Base-by-base conservation (phyloP, 495 filamentous ascomycete species). In the Xylaria telfairii region DNA sequence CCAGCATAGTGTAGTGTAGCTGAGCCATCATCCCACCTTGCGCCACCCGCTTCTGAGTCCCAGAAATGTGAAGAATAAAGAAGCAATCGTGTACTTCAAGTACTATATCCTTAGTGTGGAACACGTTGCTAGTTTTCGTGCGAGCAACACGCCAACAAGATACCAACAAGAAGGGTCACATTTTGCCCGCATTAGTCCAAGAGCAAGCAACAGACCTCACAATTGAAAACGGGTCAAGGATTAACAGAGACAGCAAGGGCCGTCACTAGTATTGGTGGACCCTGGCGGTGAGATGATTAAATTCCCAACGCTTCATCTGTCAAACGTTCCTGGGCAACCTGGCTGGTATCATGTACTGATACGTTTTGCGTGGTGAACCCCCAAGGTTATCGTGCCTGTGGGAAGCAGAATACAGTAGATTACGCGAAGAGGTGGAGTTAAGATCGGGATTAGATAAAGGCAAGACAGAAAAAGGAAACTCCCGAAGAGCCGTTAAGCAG, bases 101-200 rank as follows among this genome's bases (percentile, higher is more conserved):
- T 8, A n/a, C n/a, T n/a, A n/a, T n/a, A 4, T 15, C 26, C 9
- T 5, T 26, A 39, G 30, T 41, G 15, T 17, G 28, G 32, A 10
- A 32, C 46, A 24, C 30, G 19, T 41, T 54, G 28, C 34, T 28
- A 42, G 21, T 61, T 30, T 41, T 13, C 34, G 32, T 61, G 21
- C 34, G n/a, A 59, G 54, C 54, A 59, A 30, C 54, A 37, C 24
- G 26, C 9, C 62, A 34, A 51, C 21, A 12, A 13, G 21, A 54
- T 66, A 28, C 47, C 64, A 53, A 17, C 34, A 39, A 13, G 10
- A 66, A 66, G 47, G 46, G 47, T 41, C 64, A 42, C 32, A 66
- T 54, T 66, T 66, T 49, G 64, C 64, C 64, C 47, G 47, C 13
- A 53, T 66, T 47, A 66, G 64, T 47, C 64, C 47, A 66, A 47